Conservation (phyloP, 257 asterid species). For the Forsythia suspensa region DNA sequence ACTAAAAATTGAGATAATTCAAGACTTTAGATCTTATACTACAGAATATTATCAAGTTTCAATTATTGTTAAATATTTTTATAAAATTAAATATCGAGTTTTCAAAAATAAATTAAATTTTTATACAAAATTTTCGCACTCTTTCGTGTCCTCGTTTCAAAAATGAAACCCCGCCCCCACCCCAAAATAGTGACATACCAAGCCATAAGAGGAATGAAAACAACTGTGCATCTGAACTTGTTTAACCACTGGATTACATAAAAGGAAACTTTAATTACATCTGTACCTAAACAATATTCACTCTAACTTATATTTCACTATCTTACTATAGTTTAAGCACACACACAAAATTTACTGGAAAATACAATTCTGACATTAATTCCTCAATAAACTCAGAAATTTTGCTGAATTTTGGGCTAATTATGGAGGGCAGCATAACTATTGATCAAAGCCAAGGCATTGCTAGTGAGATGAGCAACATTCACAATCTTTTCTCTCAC, state of each 20-base stretch:
- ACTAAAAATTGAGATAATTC: no score
- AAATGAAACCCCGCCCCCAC: not conserved
- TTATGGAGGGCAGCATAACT: constrained; percentile 40
- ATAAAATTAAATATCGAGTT: not conserved
- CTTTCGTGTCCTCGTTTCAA: not conserved
- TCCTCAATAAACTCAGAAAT: not conserved
- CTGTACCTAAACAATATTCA: not conserved
- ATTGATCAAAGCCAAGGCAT: constrained; percentile 66
- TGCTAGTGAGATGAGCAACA: constrained; percentile 68
- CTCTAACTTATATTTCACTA: not conserved
- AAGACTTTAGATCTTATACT: not conserved
- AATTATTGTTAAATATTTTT: no score
- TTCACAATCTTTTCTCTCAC: constrained; percentile 41
- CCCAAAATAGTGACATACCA: not conserved
- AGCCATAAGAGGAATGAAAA: not conserved
- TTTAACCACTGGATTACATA: not conserved
- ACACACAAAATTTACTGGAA: not conserved
- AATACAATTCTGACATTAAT: not conserved
- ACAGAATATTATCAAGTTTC: no score
- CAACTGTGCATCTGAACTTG: not conserved
- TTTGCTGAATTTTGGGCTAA: constrained; percentile 4
- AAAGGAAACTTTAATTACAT: no score
- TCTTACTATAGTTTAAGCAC: not conserved
- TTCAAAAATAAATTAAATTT: no score
- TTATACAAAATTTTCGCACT: not conserved